Evolutionary conservation across 108 stramenopile genomes (phyloP), one percentile per base, ranked within the genome.

Genomic region (Fragilariopsis cylindrus): DNA sequence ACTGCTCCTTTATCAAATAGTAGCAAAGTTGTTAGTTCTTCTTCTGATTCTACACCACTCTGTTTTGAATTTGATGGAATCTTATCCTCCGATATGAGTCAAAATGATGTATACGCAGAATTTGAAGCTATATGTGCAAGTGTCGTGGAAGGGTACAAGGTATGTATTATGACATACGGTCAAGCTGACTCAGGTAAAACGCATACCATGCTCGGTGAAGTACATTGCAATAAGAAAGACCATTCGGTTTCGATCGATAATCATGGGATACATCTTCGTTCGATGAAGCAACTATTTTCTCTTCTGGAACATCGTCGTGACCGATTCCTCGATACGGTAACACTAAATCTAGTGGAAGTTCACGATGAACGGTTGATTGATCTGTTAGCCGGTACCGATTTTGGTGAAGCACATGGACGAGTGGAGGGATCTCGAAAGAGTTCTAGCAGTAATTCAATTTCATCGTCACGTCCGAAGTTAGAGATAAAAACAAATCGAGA

Each of bases 151-250:
- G 99, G 99, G 3, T 97, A 87, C 85, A 98, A 96, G 41, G 90
- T 95, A 5, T 97, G 96, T 77, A 74, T 99, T 16, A 87, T 99
- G 72, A 93, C 97, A 3, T 98, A 96, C 75, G 99, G 99, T 15
- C 97, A 97, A 76, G 84, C 88, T 19, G 85, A 90, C 43, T 72
- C 85, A 45, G 99, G 99, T 12, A 99, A 99, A 77, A 98, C 98
- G 13, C 85, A 94, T 80, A 96, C 97, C 44, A 94, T 99, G 80
- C 56, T 94, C 3, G 93, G 93, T 40, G 82, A 92, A 62, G 74
- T 80, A 15, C 40, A 41, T 8, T 60, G 65, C 48, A 63, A 49
- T 48, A 53, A 12, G n/a, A 57, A 18, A 3, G 69, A 56, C 8
- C 65, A 63, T 52, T 56, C 65, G 63, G 78, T 82, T 4, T 54